A percentile compares a stretch with the other conserved stretches of the same genome.
phyloP scores from a whole-genome alignment of 192 early-diverging fungal species.

The Coemansia sp. region DNA sequence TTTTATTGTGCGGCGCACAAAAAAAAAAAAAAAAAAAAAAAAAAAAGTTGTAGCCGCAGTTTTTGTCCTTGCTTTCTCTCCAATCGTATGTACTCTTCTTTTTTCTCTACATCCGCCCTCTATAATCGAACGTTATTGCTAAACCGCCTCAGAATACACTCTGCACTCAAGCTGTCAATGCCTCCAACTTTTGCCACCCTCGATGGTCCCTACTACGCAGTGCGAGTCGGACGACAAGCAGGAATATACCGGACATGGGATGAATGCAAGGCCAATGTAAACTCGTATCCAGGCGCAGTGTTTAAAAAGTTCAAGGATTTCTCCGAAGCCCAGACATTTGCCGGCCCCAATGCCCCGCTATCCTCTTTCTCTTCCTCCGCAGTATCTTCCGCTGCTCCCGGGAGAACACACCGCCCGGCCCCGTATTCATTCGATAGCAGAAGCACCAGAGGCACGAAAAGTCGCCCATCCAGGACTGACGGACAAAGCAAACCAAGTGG shows the following conservation, averaged over 20 bases:
- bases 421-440: neutral
- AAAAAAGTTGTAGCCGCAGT: neutral
- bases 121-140: neutral
- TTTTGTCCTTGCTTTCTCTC: neutral
- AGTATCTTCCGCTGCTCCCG: neutral
- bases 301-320: conserved; percentile 62
- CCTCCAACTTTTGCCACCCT: neutral
- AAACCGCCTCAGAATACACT: neutral
- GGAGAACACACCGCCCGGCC: neutral
- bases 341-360: conserved; percentile 5
- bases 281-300: conserved; percentile 55
- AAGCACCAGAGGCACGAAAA: neutral
- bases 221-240: conserved; percentile 21
- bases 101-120: neutral
- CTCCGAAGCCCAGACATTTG: conserved; percentile 59
- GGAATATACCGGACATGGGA: conserved; percentile 52
- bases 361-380: neutral
- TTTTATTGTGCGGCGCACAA: too few relatives aligned
- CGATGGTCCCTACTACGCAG: conserved; percentile 26
- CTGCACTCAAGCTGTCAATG: neutral
- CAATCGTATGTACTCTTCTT: neutral
- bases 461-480: neutral
- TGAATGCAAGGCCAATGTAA: conserved; percentile 60
- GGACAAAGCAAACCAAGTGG: neutral
- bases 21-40: too few relatives aligned